These are phyloP conservation scores for Xylaria curta DNA, from an alignment of 495 filamentous ascomycete genomes.

Conservation along the genomic window DNA sequence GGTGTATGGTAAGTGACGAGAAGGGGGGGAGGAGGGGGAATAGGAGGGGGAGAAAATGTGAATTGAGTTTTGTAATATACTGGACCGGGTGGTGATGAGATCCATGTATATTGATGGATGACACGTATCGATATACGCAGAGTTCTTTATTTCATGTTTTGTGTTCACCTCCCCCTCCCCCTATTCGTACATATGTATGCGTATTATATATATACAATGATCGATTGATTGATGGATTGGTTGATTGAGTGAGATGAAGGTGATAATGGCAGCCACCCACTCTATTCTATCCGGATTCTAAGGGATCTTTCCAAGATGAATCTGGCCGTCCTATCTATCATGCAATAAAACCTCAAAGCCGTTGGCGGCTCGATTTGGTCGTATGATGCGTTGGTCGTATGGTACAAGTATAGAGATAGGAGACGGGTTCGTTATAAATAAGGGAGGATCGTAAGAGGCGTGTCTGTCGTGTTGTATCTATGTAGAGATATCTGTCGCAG, in stretches of 20 bases:
- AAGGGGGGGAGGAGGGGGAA: too few species aligned
- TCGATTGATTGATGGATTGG: not conserved
- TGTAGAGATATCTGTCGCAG: not conserved
- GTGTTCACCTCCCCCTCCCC: not conserved
- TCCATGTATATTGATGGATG: not conserved
- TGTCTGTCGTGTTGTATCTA: not conserved
- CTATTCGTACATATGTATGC: not conserved
- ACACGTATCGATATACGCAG: not conserved
- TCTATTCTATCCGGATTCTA: not conserved
- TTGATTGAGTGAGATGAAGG: not conserved
- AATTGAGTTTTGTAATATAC: not conserved
- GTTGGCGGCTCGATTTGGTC: not conserved
- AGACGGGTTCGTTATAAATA: not conserved
- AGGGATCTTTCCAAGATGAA: not conserved
- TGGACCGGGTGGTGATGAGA: not conserved
- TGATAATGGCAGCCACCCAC: not conserved
- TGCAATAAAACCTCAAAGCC: not conserved
- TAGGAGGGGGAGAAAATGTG: not conserved
- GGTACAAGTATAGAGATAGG: not conserved
- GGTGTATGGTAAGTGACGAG: too few species aligned
- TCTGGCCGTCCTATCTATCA: not conserved
- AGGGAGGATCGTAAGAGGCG: not conserved
- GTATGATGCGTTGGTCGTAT: not conserved
- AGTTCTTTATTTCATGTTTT: not conserved
- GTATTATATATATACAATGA: not conserved